Percentiles rank a stretch among this genome's conserved stretches.
phyloP scores from a whole-genome alignment of 2,329 filamentous ascomycete genomes.

The Teratosphaeria pseudoeucalypti region DNA sequence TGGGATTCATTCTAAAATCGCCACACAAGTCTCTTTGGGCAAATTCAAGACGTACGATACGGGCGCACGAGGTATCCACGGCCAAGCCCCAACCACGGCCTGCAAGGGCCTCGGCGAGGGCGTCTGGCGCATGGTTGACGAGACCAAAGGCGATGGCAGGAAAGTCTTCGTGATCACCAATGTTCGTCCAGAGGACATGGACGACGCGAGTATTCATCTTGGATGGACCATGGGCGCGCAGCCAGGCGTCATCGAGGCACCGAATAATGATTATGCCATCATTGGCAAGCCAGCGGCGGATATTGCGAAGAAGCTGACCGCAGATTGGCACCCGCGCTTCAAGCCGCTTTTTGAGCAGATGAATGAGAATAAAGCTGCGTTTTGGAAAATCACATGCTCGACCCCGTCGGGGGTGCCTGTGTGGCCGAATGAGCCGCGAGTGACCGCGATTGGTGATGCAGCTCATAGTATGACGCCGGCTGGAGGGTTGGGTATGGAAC shows the following conservation, averaged over 20 bases:
- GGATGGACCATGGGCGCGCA: constrained; percentile 54
- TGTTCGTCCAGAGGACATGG: constrained; percentile 48
- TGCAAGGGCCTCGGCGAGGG: constrained; percentile 55
- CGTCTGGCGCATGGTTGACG: constrained; percentile 48
- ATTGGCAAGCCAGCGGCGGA: constrained; percentile 47
- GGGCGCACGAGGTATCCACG: constrained; percentile 54
- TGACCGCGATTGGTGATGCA: constrained; percentile 50
- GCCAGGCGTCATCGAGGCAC: constrained; percentile 47
- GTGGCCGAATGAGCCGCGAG: constrained; percentile 49
- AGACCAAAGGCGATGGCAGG: constrained; percentile 33
- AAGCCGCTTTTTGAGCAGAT: constrained; percentile 50
- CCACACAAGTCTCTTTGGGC: constrained; percentile 48
- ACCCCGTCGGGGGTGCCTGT: constrained; percentile 49
- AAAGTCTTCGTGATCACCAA: constrained; percentile 52
- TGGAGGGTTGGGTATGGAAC: constrained; percentile 2
- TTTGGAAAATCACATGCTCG: constrained; percentile 58
- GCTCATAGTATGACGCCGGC: constrained; percentile 48
- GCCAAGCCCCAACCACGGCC: constrained; percentile 51
- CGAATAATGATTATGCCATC: constrained; percentile 51
- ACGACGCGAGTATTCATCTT: constrained; percentile 47
- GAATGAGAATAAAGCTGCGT: constrained; percentile 46
- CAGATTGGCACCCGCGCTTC: constrained; percentile 47
- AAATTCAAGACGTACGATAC: constrained; percentile 53
- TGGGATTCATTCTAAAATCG: constrained; percentile 51
- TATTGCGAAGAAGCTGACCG: constrained; percentile 45